Evolutionary conservation across 192 early-diverging fungal genomes (phyloP), one percentile per base, ranked within the genome.

Genomic region (Coemansia sp.): DNA sequence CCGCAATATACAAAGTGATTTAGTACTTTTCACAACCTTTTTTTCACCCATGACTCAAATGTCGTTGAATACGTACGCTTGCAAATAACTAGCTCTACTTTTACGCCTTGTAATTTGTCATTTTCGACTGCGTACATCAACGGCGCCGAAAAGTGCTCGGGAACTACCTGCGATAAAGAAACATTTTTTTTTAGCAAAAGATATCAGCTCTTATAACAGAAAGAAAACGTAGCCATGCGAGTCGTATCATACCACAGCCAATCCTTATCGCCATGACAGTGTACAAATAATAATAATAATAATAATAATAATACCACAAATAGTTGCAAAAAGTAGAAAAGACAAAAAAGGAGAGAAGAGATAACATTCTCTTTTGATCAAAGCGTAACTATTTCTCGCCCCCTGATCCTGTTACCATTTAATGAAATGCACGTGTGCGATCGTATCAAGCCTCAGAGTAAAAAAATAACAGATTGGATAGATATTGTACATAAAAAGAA

Each of bases 61-160:
- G 13, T 62, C 50, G 42, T 69, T 68, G 77, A 45, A 65, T 77
- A 77, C 77, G 64, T 83, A 56, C 81, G 69, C 36, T 85, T 79
- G 68, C 84, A 85, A 20, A 77, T 64, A 3, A 89, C 85, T 42
- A 89, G 65, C 68, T 92, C 88, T 51, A 90, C 82, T 13, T 83
- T 74, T n/a, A 84, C 69, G 12, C 84, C 80, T 29, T 78, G 77
- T 55, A 91, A 84, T 44, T 77, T 83, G 10, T 86, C 89, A 15
- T 83, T 74, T 34, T 89, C 89, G 29, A 76, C 73, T 3, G 86
- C 89, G 60, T 89, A 82, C 65, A 88, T 75, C 42, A 91, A 75
- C 10, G 90, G 90, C n/a, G 88, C 89, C 11, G 90, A 91, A 77
- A 91, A 91, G 65, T 91, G 90, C 68, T 91, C 90, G 22, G 90